Evolutionary conservation across 371 early-diverging fungal genomes (phyloP).

Genomic region (Mucor saturninus): DNA sequence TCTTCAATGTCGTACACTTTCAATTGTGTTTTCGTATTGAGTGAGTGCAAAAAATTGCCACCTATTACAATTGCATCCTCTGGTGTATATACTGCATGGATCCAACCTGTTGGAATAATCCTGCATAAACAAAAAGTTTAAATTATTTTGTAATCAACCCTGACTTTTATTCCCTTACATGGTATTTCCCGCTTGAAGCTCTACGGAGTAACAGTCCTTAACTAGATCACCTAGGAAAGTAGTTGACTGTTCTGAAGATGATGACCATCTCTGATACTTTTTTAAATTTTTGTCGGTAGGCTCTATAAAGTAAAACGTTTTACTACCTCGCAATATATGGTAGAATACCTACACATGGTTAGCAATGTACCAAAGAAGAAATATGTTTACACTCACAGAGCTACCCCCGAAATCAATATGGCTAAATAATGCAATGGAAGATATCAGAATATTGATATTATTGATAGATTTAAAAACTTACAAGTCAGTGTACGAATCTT

Average conservation of each 20-base stretch:
- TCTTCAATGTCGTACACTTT: conserved; percentile 74
- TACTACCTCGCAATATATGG: conserved; percentile 82
- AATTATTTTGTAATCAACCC: too few relatives aligned
- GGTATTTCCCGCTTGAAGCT: conserved; percentile 77
- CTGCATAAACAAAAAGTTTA: conserved; percentile 32
- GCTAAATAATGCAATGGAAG: conserved; percentile 24
- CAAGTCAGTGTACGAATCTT: conserved; percentile 90
- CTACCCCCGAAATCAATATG: conserved; percentile 94
- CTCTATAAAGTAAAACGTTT: conserved; percentile 87
- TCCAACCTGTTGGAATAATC: conserved; percentile 95
- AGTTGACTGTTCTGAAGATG: conserved; percentile 79
- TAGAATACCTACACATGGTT: conserved; percentile 67
- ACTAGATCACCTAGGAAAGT: conserved; percentile 84
- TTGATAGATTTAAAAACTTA: conserved; percentile 34
- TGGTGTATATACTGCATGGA: conserved; percentile 92
- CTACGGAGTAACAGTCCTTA: conserved; percentile 68
- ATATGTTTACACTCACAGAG: conserved; percentile 57
- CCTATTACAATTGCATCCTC: conserved; percentile 89
- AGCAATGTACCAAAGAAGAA: not conserved
- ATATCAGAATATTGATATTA: not conserved
- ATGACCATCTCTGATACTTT: conserved; percentile 88
- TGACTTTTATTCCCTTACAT: conserved; percentile 52
- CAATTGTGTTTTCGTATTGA: conserved; percentile 74
- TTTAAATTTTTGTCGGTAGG: conserved; percentile 83
- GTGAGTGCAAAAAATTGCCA: conserved; percentile 88